Base-by-base conservation (phyloP, 768 basidiomycete genomes). In the Mycena kentingensis region DNA sequence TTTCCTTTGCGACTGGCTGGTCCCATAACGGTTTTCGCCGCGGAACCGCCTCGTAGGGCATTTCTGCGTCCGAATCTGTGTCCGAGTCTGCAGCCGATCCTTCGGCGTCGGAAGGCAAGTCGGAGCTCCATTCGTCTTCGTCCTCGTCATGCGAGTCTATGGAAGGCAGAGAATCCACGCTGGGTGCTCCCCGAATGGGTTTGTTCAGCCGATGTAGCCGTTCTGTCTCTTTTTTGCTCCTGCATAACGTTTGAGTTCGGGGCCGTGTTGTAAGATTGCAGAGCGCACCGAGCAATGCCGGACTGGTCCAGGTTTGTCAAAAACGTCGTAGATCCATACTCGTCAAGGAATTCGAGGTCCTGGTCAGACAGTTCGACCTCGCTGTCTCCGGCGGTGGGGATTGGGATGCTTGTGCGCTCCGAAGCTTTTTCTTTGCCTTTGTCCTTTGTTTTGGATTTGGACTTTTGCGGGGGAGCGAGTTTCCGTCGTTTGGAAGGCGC, bases 181-280 rank as follows among this genome's bases (percentile, higher is more conserved):
- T 65, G 43, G 71, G 67, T 25, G 64, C 62, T 51, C 70, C 73
- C 52, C 75, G 69, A 51, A 76, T 60, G 19, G 86, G 83, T 66
- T 86, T 91, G 53, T 79, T 71, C 26, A 90, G 67, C 50, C 77
- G 81, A 64, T 84, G 87, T 52, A 94, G 67, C 46, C 87, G 77
- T 48, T 85, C 77, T 0, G 83, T 89, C 68, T 90, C 92, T 60
- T 87, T 89, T 70, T 91, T 91, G 63, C 90, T 93, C 83, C 90
- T 95, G 54, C 26, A 52, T 26, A 29, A 39, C 46, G 41, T 45
- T 38, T 60, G 6, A 49, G 52, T 11, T 15, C 51, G 3, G 46
- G 35, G 5, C 54, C 35, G 50, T 43, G 18, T 38, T 36, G 31
- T 8, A 4, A 35, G 46, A 10, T 16, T 22, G 12, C 13, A 16